Conservation (phyloP, 1,139 yeast species). For the Candida mesenterica region DNA sequence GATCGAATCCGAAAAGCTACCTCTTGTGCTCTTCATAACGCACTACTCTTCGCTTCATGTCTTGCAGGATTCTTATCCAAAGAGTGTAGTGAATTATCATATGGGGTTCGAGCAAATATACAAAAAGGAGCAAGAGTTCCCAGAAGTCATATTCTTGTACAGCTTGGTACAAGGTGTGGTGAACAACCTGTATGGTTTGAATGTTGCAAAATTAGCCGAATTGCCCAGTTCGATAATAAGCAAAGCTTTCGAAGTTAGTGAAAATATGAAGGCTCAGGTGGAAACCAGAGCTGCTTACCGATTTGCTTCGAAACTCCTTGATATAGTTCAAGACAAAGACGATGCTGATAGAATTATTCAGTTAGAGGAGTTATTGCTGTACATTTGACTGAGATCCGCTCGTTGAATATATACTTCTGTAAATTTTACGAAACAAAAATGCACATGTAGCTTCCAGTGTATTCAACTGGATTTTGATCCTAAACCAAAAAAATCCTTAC, state of each 20-base stretch:
- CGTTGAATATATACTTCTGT: slow-evolving; percentile 1
- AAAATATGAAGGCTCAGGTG: slow-evolving; percentile 32
- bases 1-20: slow-evolving; percentile 40
- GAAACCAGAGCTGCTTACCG: slow-evolving; percentile 10
- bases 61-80: slow-evolving; percentile 42
- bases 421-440: too few species aligned
- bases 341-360: not conserved
- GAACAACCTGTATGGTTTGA: slow-evolving; percentile 69
- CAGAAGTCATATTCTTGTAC: slow-evolving; percentile 58
- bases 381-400: slow-evolving; percentile 2
- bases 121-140: slow-evolving; percentile 31
- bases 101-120: slow-evolving; percentile 66
- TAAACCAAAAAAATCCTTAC: slow-evolving; percentile 25
- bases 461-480: too few species aligned
- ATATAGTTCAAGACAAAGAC: not conserved
- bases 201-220: slow-evolving; percentile 73
- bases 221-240: slow-evolving; percentile 51
- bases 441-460: too few species aligned
- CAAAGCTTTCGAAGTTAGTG: slow-evolving; percentile 49
- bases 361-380: slow-evolving; percentile 6
- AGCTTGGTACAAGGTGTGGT: slow-evolving; percentile 59
- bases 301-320: not conserved
- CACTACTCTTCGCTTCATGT: slow-evolving; percentile 76
- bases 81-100: slow-evolving; percentile 57
- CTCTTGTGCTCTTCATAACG: slow-evolving; percentile 76